Evolutionary conservation across 257 asterid genomes (phyloP).

Genomic region (Rauvolfia tetraphylla): DNA sequence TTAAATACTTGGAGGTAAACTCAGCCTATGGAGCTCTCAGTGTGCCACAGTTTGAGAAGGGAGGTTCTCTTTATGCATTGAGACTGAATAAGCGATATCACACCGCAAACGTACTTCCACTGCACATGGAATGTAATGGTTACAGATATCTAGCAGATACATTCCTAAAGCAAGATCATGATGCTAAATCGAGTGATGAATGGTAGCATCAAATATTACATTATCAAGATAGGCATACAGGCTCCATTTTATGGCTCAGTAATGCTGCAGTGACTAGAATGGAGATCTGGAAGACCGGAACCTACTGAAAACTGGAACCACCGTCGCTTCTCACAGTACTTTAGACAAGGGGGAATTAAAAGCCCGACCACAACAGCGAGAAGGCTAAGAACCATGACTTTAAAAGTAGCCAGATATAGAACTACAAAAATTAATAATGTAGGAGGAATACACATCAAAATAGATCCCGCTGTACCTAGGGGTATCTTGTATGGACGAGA

Average conservation of each 20-base stretch:
- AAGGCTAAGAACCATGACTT: constrained; percentile 50
- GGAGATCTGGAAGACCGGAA: constrained; percentile 29
- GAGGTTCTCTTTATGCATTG: neutral
- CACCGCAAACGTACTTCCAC: too few species aligned
- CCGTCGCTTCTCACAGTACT: constrained; percentile 35
- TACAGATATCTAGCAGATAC: neutral
- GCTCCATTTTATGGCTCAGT: constrained; percentile 8
- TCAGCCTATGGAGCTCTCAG: neutral
- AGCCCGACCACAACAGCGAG: constrained; percentile 46
- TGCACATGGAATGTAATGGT: too few species aligned
- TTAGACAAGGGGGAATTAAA: constrained; percentile 46
- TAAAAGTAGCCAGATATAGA: constrained; percentile 38
- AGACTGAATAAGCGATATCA: neutral
- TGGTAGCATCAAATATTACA: neutral
- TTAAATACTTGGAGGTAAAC: neutral
- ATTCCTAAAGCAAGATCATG: neutral
- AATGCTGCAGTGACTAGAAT: constrained; percentile 17
- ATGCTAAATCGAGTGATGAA: neutral
- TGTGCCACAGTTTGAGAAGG: neutral
- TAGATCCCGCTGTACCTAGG: constrained; percentile 39
- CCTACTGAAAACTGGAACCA: constrained; percentile 40
- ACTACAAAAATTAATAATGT: constrained; percentile 45
- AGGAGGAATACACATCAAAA: constrained; percentile 52
- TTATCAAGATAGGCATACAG: neutral
- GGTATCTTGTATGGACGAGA: constrained; percentile 60